Percentiles rank a stretch among this genome's conserved stretches.
Evolutionary conservation across 1,284 basidiomycete genomes (phyloP).

Genomic region (Ceratobasidium sp.): DNA sequence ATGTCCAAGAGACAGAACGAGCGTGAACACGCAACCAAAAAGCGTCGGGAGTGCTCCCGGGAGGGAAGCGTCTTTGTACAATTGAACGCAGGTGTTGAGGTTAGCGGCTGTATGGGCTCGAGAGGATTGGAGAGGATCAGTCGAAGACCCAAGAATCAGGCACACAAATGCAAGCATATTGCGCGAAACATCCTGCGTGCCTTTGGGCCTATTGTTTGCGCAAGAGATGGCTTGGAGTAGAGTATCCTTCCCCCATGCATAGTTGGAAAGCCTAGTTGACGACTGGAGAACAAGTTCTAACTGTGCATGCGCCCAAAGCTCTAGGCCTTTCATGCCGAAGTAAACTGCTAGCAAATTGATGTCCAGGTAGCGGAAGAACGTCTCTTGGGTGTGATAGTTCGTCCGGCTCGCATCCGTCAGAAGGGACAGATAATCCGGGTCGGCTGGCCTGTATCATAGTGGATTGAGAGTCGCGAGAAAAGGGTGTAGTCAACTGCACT

Average conservation of each 20-base stretch:
- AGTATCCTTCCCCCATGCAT: not conserved
- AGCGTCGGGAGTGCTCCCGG: not conserved
- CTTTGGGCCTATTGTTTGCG: not conserved
- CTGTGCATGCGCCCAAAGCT: not conserved
- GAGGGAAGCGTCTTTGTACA: slow-evolving; percentile 4
- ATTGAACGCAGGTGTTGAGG: not conserved
- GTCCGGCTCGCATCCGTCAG: not conserved
- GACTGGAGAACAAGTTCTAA: slow-evolving; percentile 13
- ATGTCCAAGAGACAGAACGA: slow-evolving; percentile 18
- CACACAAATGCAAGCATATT: not conserved
- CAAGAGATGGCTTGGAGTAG: not conserved
- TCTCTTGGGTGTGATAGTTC: not conserved
- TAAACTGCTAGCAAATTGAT: not conserved
- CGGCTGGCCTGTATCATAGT: not conserved
- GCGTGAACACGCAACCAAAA: slow-evolving; percentile 11
- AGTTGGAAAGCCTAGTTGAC: not conserved
- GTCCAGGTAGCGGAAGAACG: not conserved
- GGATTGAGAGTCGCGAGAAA: too few species aligned
- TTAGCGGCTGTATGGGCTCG: not conserved
- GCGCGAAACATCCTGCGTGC: not conserved
- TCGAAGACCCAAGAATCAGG: not conserved
- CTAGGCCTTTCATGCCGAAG: not conserved
- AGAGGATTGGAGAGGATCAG: not conserved
- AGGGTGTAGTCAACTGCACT: not conserved
- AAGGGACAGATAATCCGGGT: not conserved